Base-by-base conservation (phyloP, 1,139 yeast genomes). In the Pneumocystis wakefieldiae region DNA sequence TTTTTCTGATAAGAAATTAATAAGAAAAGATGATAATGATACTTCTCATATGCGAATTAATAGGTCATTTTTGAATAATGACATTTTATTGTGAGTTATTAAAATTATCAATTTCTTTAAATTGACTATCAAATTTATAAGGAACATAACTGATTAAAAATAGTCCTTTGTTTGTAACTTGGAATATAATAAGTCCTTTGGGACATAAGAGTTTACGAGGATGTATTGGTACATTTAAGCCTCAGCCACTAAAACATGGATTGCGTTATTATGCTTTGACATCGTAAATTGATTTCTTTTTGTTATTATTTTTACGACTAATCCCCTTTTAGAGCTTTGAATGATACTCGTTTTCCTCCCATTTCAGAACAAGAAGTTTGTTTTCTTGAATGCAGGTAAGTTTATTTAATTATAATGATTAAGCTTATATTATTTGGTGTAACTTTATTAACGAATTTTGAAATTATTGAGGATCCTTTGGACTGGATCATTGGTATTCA, bases 401-500 rank as follows among this genome's bases (percentile, higher is more conserved):
- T 59, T 6, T 15, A 10, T 42, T 19, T 19, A 2, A 24, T 17
- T 17, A 36, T 36, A 32, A 29, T 36, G 19, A 15, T 28, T 71
- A 77, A 60, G 72, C 74, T 41, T 60, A 53, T 55, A 29, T 17
- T 19, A 19, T 80, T 77, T 53, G 75, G 81, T 36, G 86, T 88
- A 3, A 88, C 96, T 0, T 72, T 89, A 29, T 74, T 89, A 53
- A 81, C 79, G 66, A 78, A 85, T 66, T 87, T 88, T 70, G 83
- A 79, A 61, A 73, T 75, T 1, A 82, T 80, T 2, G 64, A 69
- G 0, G 78, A 80, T 64, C 78, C 83, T 6, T 73, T 78, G 63
- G 87, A 87, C 70, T 94, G 98, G 98, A 78, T 74, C 6, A 73
- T 92, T 61, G 98, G 98, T 0, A 72, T 71, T 32, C 94, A 92